Percentiles rank a stretch among this genome's conserved stretches.
These are phyloP conservation scores for Berkeleyomyces rouxiae DNA, from an alignment of 2,329 filamentous ascomycete species.

Conservation along the genomic window DNA sequence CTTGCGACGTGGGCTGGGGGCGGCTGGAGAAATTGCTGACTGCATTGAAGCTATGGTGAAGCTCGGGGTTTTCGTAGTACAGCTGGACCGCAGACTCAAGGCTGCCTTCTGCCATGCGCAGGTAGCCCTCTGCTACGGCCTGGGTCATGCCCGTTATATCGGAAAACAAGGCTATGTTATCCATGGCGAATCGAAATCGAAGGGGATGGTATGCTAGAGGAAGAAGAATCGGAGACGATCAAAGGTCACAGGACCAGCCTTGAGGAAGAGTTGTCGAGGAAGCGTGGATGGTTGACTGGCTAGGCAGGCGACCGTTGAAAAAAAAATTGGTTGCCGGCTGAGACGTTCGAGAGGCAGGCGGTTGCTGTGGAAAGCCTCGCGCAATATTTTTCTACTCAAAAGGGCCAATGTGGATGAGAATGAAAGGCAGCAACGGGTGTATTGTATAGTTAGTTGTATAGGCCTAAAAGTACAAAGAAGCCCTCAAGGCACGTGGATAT, in stretches of 20 bases:
- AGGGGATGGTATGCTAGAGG: background rate
- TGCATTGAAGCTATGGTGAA: constrained; percentile 32
- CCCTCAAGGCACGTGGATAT: background rate
- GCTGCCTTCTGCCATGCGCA: constrained; percentile 71
- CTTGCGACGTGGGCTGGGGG: constrained; percentile 17
- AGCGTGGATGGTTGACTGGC: background rate
- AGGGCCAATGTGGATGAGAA: background rate
- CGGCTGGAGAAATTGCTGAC: constrained; percentile 21
- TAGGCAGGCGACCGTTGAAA: background rate
- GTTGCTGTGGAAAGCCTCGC: background rate
- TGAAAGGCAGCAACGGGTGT: background rate
- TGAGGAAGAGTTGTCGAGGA: background rate
- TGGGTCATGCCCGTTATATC: constrained; percentile 62
- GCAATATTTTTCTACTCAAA: background rate
- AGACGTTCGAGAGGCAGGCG: background rate
- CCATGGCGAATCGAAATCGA: constrained; percentile 30
- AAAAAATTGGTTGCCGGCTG: background rate
- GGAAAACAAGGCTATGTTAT: constrained; percentile 61
- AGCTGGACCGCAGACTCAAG: constrained; percentile 74
- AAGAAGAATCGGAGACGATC: background rate
- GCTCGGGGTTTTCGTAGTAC: constrained; percentile 77
- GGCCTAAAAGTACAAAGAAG: background rate
- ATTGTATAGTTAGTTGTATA: too few relatives aligned
- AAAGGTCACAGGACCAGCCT: background rate
- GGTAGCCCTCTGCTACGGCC: constrained; percentile 62